These are phyloP conservation scores for Hypoxylon perforatum DNA, from an alignment of 495 filamentous ascomycete genomes.

Conservation along the genomic window DNA sequence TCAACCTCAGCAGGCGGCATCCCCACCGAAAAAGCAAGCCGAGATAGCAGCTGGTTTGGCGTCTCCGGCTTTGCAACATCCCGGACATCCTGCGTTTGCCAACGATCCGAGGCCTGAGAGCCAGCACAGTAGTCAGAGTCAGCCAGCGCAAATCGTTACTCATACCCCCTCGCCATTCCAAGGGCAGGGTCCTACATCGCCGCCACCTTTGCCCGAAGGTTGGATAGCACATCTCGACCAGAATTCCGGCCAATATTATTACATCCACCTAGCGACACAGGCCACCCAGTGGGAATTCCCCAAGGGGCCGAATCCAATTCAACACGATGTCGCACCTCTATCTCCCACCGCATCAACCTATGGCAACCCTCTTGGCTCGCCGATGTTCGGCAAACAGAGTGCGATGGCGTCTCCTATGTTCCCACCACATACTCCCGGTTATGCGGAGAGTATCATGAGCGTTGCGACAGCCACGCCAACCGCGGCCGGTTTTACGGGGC, in stretches of 20 bases:
- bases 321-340: conserved; percentile 78
- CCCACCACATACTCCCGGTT: conserved; percentile 75
- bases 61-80: conserved; percentile 63
- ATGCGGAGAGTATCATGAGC: conserved; percentile 80
- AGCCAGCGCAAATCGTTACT: conserved; percentile 57
- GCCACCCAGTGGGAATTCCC: conserved; percentile 99
- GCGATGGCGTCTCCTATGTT: conserved; percentile 82
- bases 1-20: conserved; percentile 51
- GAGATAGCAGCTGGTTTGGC: conserved; percentile 54
- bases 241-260: conserved; percentile 97
- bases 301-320: conserved; percentile 86
- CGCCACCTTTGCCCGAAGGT: conserved; percentile 93
- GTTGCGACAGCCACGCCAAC: conserved; percentile 78
- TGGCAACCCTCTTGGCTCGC: conserved; percentile 79
- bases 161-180: conserved; percentile 61
- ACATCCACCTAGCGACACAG: conserved; percentile 95
- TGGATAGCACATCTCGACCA: conserved; percentile 98
- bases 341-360: conserved; percentile 85
- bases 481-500: conserved; percentile 78
- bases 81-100: conserved; percentile 85
- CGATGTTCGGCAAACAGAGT: conserved; percentile 74
- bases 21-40: conserved; percentile 61
- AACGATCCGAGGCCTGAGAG: conserved; percentile 72
- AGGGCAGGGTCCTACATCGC: conserved; percentile 76
- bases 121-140: conserved; percentile 53